Base-by-base conservation (phyloP, 176 grass and related monocot species). In the Avena eriantha region DNA sequence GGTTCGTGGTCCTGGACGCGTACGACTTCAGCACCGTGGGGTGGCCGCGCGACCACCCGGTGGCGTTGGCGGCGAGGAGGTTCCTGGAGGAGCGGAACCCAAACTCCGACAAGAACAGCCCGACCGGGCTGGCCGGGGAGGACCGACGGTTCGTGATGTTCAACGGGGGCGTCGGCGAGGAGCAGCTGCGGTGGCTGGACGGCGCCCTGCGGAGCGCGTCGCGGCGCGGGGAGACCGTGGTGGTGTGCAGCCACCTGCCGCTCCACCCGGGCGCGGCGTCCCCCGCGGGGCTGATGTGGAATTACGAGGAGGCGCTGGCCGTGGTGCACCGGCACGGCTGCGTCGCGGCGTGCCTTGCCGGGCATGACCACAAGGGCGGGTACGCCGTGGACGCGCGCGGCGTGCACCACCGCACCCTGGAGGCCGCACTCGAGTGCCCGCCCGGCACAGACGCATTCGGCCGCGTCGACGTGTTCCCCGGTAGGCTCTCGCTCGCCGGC, bases 341-440 rank as follows among this genome's bases (percentile, higher is more conserved):
- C 75, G 95, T 94, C 86, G 93, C 83, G 77, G 92, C 81, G 9
- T 97, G 95, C 87, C 90, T 97, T 79, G 81, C 95, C 17, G 92
- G 95, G 36, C 95, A 97, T 41, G 92, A 88, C 31, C 95, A 97
- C 77, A 87, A 24, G 69, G 95, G 92, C 33, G 95, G 92, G 8
- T 94, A 97, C 68, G 85, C 80, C 46, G 72, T 94, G 5, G 95
- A 97, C 83, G 84, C 67, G 1, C 84, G 84, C 31, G 90, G 95
- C 68, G 86, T 97, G 73, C 88, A 95, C 82, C 95, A 97, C 80
- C 88, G 92, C 53, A 85, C 87, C 22, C 87, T 95, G 13, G 91
- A 97, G 90, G 95, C 95, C 10, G 95, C 93, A 68, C 89, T 97
- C 2, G 95, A 97, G 89, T 97, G 92, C 86, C 90, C 95, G 81